Evolutionary conservation across 2,329 filamentous ascomycete genomes (phyloP).

Genomic region (Epichloe coenophiala): DNA sequence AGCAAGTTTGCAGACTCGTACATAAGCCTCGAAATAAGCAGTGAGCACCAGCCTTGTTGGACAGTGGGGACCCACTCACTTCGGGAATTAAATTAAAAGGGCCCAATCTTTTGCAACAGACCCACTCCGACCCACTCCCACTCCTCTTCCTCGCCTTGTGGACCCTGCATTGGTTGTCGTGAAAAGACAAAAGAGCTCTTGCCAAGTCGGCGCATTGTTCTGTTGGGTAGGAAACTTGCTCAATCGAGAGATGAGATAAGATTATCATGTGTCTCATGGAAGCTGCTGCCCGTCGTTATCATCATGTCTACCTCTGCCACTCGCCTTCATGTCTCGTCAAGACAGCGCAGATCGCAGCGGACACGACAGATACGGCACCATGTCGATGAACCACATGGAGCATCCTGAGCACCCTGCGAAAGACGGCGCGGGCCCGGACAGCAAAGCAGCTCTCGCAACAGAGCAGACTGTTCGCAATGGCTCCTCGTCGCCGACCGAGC

Average conservation of each 20-base stretch:
- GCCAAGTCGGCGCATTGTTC: no score
- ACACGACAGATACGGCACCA: neutral
- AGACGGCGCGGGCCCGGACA: neutral
- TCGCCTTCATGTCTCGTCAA: neutral
- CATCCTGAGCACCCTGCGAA: neutral
- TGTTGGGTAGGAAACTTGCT: neutral
- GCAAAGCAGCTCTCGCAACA: neutral
- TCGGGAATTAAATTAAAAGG: no score
- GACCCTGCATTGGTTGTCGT: neutral
- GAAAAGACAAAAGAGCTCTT: neutral
- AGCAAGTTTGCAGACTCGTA: slow-evolving; percentile 1
- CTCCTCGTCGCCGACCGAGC: neutral
- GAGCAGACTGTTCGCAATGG: neutral
- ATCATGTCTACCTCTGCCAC: neutral
- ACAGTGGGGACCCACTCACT: no score
- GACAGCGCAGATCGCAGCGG: neutral
- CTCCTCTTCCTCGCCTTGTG: no score
- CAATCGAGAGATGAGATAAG: no score
- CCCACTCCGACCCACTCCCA: no score
- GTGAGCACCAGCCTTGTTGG: neutral
- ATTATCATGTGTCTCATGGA: no score
- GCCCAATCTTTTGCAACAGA: no score
- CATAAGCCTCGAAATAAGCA: neutral
- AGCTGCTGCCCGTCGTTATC: no score
- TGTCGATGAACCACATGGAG: neutral